Evolutionary conservation across 345 rosid species (phyloP).

Genomic region (Populus simonii): DNA sequence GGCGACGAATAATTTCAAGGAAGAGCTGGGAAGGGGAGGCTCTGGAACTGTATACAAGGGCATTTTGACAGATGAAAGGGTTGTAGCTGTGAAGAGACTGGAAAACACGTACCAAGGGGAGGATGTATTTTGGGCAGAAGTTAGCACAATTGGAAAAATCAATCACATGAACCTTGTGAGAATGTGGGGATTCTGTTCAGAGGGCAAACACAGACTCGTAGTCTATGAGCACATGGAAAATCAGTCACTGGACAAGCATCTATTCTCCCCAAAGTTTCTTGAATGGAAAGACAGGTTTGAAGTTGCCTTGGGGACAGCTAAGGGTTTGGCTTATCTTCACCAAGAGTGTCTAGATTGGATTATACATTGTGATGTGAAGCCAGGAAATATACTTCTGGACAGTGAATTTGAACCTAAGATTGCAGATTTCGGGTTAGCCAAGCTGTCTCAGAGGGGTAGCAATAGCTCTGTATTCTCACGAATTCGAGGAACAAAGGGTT

Average conservation of each 20-base stretch:
- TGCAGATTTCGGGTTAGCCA: conserved; percentile 13
- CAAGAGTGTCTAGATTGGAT: conserved; percentile 20
- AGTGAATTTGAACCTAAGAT: not conserved
- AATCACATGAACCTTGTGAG: conserved; percentile 10
- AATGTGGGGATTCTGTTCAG: conserved; percentile 13
- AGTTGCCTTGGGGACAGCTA: not conserved
- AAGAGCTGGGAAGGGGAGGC: conserved; percentile 13
- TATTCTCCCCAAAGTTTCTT: not conserved
- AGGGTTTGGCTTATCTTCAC: conserved; percentile 16
- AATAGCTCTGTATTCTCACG: not conserved
- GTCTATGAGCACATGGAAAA: not conserved
- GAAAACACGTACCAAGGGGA: not conserved
- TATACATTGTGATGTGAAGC: conserved; percentile 17
- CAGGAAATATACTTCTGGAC: conserved; percentile 14
- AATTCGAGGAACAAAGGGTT: conserved; percentile 2
- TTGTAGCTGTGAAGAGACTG: not conserved
- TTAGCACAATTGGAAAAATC: conserved; percentile 3
- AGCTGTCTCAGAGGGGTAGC: not conserved
- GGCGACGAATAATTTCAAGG: conserved; percentile 11
- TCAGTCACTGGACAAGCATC: not conserved
- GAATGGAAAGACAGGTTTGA: not conserved
- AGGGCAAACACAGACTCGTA: conserved; percentile 10
- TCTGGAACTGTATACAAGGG: conserved; percentile 16
- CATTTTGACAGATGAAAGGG: not conserved
- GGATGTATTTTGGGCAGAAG: not conserved